These are phyloP conservation scores for Penicillium sp. DNA, from an alignment of 2,329 filamentous ascomycete genomes.

Conservation along the genomic window DNA sequence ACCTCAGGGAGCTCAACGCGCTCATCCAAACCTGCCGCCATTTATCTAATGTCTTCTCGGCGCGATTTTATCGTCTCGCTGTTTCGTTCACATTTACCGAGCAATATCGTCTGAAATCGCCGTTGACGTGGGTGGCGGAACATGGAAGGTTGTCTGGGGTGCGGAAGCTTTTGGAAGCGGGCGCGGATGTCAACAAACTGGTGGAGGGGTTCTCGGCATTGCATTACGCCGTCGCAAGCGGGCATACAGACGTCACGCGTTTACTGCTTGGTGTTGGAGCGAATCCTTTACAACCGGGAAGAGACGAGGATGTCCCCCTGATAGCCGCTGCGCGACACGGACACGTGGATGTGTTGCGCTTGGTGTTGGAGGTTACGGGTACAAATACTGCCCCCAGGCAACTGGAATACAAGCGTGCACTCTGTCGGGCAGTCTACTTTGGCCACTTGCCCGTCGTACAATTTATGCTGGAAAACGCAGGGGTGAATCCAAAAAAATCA, in stretches of 20 bases:
- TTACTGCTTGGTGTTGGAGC: background rate
- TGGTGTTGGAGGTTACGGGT: background rate
- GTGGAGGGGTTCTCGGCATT: background rate
- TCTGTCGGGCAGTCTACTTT: background rate
- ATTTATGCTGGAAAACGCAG: background rate
- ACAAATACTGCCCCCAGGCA: background rate
- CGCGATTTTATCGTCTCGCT: conserved; percentile 1
- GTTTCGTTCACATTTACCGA: background rate
- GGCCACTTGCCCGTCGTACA: background rate
- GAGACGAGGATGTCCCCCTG: background rate
- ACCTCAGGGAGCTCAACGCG: background rate
- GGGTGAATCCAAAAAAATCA: background rate
- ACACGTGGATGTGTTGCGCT: background rate
- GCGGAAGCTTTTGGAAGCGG: conserved; percentile 1
- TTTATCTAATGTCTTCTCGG: background rate
- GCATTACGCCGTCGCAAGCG: background rate
- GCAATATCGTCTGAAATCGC: background rate
- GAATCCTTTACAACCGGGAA: background rate
- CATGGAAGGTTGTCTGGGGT: background rate
- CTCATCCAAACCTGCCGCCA: background rate
- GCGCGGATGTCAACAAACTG: background rate
- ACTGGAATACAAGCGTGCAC: background rate
- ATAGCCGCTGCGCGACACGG: background rate
- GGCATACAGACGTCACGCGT: background rate
- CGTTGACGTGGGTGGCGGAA: conserved; percentile 5